A percentile compares a stretch with the other conserved stretches of the same genome.
These are phyloP conservation scores for Sporothrix brasiliensis DNA, from an alignment of 2,329 filamentous ascomycete species.

Conservation along the genomic window DNA sequence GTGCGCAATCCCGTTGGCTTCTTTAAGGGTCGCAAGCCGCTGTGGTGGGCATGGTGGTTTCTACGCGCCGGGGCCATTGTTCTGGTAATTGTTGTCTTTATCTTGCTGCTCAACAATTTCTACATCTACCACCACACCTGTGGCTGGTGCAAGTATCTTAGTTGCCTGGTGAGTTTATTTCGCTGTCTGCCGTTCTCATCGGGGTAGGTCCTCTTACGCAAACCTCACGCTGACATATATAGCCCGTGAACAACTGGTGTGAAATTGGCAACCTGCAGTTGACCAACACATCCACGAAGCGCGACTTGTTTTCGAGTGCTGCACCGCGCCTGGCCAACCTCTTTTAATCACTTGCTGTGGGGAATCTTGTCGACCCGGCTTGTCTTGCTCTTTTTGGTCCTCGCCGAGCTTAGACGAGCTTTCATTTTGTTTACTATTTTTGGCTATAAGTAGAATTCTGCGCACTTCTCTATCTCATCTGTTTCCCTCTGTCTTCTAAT, in stretches of 20 bases:
- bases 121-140: conserved; percentile 78
- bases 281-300: conserved; percentile 37
- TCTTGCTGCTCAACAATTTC: conserved; percentile 87
- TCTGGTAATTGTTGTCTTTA: conserved; percentile 80
- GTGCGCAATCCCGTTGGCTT: conserved; percentile 70
- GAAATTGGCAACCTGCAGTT: conserved; percentile 50
- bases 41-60: conserved; percentile 99
- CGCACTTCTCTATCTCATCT: too few species aligned
- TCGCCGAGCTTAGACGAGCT: too few species aligned
- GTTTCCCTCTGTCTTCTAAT: not conserved
- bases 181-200: conserved; percentile 39
- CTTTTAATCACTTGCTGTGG: conserved; percentile 3
- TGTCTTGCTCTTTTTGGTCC: too few species aligned
- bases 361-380: too few species aligned
- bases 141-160: conserved; percentile 92
- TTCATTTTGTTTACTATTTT: too few species aligned
- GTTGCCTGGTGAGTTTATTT: conserved; percentile 74
- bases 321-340: conserved; percentile 26
- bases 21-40: conserved; percentile 86
- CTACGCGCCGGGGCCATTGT: conserved; percentile 77
- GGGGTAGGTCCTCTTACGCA: not conserved
- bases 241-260: conserved; percentile 71
- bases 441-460: too few species aligned
- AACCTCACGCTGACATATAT: not conserved
- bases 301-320: conserved; percentile 33